Evolutionary conservation across 441 rosid genomes (phyloP), one percentile per base, ranked within the genome.

Genomic region (Populus hybrid): DNA sequence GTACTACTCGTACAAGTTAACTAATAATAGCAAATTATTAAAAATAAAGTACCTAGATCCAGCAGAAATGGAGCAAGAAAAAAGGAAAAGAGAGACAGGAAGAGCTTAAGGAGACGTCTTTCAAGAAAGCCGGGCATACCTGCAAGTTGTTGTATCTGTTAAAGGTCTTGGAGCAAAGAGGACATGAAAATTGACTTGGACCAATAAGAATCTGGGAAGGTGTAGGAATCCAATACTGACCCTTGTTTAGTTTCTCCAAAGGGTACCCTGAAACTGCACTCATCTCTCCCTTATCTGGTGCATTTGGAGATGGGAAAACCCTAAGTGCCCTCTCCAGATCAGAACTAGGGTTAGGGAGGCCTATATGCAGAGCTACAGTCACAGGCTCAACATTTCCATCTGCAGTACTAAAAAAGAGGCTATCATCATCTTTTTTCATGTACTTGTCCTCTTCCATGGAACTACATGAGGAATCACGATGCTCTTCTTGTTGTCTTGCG

Each of bases 131-230:
- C 79, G 77, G 67, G 72, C 72, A 71, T 64, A 91, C 96, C 93
- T 91, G 94, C 88, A 91, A 81, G 84, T 91, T 90, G 83, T 91
- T 91, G 89, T 91, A 89, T 83, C 96, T 81, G 80, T 90, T 91
- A 76, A 91, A 91, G 86, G 87, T 89, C 77, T 90, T 91, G 83
- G 70, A 64, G 87, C 93, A 91, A 83, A 91, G 84, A 72, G 2
- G n/a, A n/a, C n/a, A n/a, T n/a, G n/a, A n/a, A n/a, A n/a, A n/a
- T n/a, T n/a, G n/a, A n/a, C n/a, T n/a, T n/a, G n/a, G n/a, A n/a
- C n/a, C n/a, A n/a, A n/a, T n/a, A n/a, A n/a, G n/a, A n/a, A n/a
- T n/a, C n/a, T n/a, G n/a, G n/a, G n/a, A n/a, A n/a, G n/a, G n/a
- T n/a, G n/a, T n/a, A n/a, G n/a, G n/a, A n/a, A n/a, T n/a, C n/a